Base-by-base conservation (phyloP, 225 moss, liverwort and hornwort species). In the Ulota crispa region DNA sequence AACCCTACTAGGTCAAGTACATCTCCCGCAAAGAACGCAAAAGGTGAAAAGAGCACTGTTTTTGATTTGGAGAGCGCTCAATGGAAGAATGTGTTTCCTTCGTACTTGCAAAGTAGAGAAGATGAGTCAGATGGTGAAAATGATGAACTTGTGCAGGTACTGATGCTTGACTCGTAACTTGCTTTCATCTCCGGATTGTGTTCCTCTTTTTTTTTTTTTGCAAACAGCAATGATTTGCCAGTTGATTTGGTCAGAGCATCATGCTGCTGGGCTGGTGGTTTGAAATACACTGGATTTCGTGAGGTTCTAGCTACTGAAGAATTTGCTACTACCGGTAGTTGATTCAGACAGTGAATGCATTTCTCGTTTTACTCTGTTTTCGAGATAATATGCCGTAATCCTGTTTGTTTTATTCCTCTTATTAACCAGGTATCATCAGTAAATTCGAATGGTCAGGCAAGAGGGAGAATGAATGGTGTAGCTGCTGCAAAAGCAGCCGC, bases 31-130 rank as follows among this genome's bases (percentile, higher is more conserved):
- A 89, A 86, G 53, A 78, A 60, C 74, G 64, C 81, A 15, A 82
- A 78, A 43, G 84, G 78, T 64, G 70, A 52, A 60, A 52, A 45
- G 71, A 88, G 64, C 11, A 79, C 80, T 52, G 82, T 86, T 20
- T 81, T 85, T 61, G 86, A 89, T 28, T 63, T 64, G 73, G 91
- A 92, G 60, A 87, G 79, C 54, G 79, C 87, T 52, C 87, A 88
- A 75, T 97, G 96, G 96, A 89, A 83, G 85, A 95, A 97, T 76
- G 92, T 97, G 13, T 97, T 97, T 78, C 96, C 96, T 61, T 84
- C 95, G 12, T 97, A 97, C 83, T 88, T 97, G 87, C 96, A 95
- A 85, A 95, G 96, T 84, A 92, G 86, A 85, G 87, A 86, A 66
- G 90, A 93, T 39, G 93, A 95, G 42, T 92, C 90, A 56, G 92